Evolutionary conservation across 2,329 filamentous ascomycete genomes (phyloP), one percentile per base, ranked within the genome.

Genomic region (Fusarium kyushuense): DNA sequence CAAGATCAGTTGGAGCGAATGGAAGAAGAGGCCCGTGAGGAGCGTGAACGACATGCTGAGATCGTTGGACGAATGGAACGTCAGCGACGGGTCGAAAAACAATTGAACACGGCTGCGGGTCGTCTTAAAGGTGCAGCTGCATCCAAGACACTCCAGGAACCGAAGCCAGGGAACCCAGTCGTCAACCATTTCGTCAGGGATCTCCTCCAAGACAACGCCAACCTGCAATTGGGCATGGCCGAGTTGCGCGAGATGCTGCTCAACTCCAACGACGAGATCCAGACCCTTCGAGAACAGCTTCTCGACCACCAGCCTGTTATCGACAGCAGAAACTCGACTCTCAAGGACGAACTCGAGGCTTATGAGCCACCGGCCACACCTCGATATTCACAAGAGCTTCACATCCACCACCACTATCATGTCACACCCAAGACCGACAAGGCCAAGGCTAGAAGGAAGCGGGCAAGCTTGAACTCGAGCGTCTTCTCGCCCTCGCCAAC

Each of bases 161-260:
- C 86, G 30, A 86, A 87, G 69, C 83, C 82, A 57, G 85, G 87
- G 12, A 88, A 84, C 64, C 89, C 84, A 59, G 93, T 97, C 36
- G 93, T 98, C n/a, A 94, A 93, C 21, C 93, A 96, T 75, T 98
- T 99, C 72, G 96, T 99, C 57, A 93, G 94, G 71, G 96, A 98
- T 77, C 92, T 99, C 57, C 83, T 99, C 19, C 91, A 97, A 74
- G 96, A 99, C 78, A 99, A 99, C 75, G 93, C 94, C 12, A 97
- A 93, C 72, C 82, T 99, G 43, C 96, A 99, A 77, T 86, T 96
- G 66, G 94, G 94, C 17, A 96, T 98, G 62, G 88, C 94, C 53
- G 96, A 99, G 80, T 82, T 99, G 47, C 87, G 94, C 19, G 94
- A 97, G 76, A 90, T 99, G 89, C 84, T 99, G 23, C 87, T 93